Conservation (phyloP, 345 rosid species). For the Linum trigynum region DNA sequence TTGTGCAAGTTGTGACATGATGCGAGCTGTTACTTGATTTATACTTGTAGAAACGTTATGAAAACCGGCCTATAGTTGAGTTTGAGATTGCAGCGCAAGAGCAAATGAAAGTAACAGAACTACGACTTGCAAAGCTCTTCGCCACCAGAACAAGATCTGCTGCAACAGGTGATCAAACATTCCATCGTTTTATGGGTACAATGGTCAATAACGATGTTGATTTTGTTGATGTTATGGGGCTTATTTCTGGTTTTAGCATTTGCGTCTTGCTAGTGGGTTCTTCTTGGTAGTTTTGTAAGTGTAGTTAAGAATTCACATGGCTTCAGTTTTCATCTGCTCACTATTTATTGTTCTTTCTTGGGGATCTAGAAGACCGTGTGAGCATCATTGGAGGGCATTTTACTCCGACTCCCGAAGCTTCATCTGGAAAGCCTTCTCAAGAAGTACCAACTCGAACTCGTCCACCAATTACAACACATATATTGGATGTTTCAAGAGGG, state of each 20-base stretch:
- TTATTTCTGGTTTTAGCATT: background rate
- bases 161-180: conserved; percentile 17
- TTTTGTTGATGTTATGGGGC: conserved; percentile 18
- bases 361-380: conserved; percentile 55
- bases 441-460: conserved; percentile 44
- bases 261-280: background rate
- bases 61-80: conserved; percentile 68
- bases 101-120: conserved; percentile 83
- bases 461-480: conserved; percentile 89
- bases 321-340: background rate
- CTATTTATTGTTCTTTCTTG: conserved; percentile 6
- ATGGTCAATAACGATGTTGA: conserved; percentile 26
- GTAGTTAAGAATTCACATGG: background rate
- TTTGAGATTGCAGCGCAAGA: conserved; percentile 80
- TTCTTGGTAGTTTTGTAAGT: background rate
- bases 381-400: conserved; percentile 66
- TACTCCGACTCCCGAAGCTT: conserved; percentile 32
- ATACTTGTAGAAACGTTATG: conserved; percentile 51
- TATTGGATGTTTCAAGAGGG: conserved; percentile 78
- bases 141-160: conserved; percentile 27
- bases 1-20: too few species aligned
- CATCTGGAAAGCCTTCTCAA: conserved; percentile 23
- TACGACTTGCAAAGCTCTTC: conserved; percentile 72
- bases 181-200: conserved; percentile 3
- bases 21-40: background rate